Conservation (phyloP, 164 flowering plant genomes). For the Annona squamosa region DNA sequence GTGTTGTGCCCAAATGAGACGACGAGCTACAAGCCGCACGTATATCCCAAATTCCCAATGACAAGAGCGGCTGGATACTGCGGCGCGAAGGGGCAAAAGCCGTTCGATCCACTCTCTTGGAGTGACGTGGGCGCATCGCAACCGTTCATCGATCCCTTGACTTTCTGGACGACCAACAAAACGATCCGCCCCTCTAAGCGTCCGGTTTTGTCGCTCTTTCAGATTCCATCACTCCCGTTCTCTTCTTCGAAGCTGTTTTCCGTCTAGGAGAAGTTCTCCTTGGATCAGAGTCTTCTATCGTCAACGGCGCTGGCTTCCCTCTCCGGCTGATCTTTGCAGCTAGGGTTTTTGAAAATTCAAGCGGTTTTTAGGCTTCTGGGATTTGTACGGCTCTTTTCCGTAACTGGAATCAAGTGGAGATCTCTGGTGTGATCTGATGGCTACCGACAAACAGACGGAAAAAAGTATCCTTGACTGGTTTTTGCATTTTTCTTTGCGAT, state of each 20-base stretch:
- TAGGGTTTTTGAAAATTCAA: neutral
- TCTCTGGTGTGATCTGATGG: conserved; percentile 37
- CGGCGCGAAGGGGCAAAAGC: neutral
- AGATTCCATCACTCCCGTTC: neutral
- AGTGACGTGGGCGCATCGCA: neutral
- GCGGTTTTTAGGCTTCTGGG: neutral
- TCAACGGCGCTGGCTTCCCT: neutral
- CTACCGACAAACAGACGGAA: conserved; percentile 18
- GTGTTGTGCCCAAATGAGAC: too few species aligned
- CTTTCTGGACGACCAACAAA: neutral
- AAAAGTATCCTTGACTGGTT: conserved; percentile 28
- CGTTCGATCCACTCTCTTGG: neutral
- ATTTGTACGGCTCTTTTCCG: neutral
- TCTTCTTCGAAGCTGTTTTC: neutral
- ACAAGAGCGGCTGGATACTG: neutral
- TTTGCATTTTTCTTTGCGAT: neutral
- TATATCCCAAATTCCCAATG: neutral
- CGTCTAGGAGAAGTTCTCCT: neutral
- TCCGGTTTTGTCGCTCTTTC: neutral
- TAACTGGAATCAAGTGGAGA: conserved; percentile 36
- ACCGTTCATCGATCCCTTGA: neutral
- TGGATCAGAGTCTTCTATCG: conserved; percentile 13
- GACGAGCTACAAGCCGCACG: too few species aligned
- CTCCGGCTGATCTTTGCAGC: conserved; percentile 1
- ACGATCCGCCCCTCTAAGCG: neutral